A percentile compares a stretch with the other conserved stretches of the same genome.
Conservation (phyloP, 1,284 basidiomycete species). For the Kalmanozyma brasiliensis region DNA sequence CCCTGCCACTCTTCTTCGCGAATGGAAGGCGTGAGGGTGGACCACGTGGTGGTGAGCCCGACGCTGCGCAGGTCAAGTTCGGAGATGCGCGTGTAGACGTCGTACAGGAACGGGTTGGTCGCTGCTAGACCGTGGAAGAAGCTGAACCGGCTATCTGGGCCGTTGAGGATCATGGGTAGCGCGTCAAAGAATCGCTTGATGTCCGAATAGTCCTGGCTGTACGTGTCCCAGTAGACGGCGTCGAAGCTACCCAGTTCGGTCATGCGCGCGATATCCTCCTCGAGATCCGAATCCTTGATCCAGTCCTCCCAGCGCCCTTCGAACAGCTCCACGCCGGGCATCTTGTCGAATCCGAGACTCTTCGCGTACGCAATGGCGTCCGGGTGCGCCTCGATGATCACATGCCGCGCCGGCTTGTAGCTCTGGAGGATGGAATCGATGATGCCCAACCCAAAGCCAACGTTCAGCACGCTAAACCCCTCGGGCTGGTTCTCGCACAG, state of each 20-base stretch:
- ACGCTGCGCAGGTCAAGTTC: conserved; percentile 86
- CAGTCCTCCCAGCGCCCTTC: conserved; percentile 71
- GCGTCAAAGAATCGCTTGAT: conserved; percentile 84
- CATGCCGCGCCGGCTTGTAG: conserved; percentile 78
- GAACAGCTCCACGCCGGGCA: conserved; percentile 60
- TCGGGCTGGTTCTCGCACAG: conserved; percentile 58
- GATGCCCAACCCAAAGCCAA: conserved; percentile 95
- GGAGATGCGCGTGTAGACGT: conserved; percentile 86
- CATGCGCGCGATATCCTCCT: conserved; percentile 80
- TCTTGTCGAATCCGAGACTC: conserved; percentile 64
- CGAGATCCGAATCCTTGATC: conserved; percentile 81
- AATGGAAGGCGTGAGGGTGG: conserved; percentile 72
- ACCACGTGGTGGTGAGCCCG: conserved; percentile 80
- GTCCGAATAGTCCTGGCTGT: conserved; percentile 85
- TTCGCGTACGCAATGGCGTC: conserved; percentile 86
- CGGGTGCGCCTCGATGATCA: conserved; percentile 94
- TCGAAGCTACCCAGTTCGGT: conserved; percentile 78
- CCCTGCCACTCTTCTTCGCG: conserved; percentile 62
- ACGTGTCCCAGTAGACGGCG: conserved; percentile 93
- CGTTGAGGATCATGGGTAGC: conserved; percentile 82
- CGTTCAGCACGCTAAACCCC: conserved; percentile 81
- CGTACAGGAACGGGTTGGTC: conserved; percentile 82
- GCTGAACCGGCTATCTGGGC: conserved; percentile 77
- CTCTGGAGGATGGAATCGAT: conserved; percentile 85
- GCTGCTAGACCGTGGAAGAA: conserved; percentile 98